Conservation (phyloP, 2,329 filamentous ascomycete genomes). For the Stemphylium vesicarium region DNA sequence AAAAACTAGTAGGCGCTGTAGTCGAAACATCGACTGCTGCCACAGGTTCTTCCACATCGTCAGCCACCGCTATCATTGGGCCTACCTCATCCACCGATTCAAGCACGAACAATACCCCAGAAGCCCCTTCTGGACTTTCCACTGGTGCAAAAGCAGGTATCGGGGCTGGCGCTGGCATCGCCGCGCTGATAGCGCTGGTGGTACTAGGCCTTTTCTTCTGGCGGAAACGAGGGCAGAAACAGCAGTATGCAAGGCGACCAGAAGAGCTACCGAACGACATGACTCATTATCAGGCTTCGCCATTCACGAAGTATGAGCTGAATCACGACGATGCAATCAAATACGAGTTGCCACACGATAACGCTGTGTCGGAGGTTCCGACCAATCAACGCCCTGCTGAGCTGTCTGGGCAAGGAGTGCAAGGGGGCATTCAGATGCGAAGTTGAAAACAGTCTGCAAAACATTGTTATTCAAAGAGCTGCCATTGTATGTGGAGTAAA, state of each 20-base stretch:
- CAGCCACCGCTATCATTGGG: neutral
- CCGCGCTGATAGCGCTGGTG: slow-evolving; percentile 56
- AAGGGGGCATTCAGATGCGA: neutral
- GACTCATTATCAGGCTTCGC: neutral
- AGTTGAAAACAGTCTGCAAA: neutral
- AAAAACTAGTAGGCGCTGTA: neutral
- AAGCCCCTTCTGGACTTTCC: slow-evolving; percentile 22
- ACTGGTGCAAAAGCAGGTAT: slow-evolving; percentile 29
- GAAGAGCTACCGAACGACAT: neutral
- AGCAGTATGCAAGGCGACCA: neutral
- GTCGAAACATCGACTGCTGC: neutral
- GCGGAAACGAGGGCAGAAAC: slow-evolving; percentile 23
- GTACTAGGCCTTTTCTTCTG: slow-evolving; percentile 66
- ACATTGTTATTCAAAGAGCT: neutral
- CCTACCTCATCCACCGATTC: slow-evolving; percentile 23
- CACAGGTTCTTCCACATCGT: neutral
- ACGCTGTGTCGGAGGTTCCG: slow-evolving; percentile 19
- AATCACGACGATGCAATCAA: slow-evolving; percentile 18
- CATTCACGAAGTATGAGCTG: slow-evolving; percentile 17
- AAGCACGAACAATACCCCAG: no score
- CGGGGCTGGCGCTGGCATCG: slow-evolving; percentile 21
- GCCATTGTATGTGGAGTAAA: neutral
- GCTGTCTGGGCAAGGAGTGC: slow-evolving; percentile 6
- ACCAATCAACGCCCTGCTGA: slow-evolving; percentile 10
- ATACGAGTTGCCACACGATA: slow-evolving; percentile 21